Base-by-base conservation (phyloP, 305 asterid genomes). In the Nicotiana rustica region DNA sequence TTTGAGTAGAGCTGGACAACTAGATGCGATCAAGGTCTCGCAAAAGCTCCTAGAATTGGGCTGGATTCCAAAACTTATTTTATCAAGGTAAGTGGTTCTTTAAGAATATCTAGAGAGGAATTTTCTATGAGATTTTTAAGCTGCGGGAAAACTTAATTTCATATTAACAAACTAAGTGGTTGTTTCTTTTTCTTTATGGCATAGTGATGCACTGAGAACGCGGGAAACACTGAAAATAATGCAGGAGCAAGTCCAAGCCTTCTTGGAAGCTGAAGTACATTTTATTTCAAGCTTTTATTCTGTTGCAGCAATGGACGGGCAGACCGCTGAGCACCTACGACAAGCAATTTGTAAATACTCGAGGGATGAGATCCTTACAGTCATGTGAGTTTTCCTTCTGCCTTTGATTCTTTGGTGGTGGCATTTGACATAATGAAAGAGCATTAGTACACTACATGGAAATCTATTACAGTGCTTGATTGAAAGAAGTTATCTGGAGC, bases 291-390 rank as follows among this genome's bases (percentile, higher is more conserved):
- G 99, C 88, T 95, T 95, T 88, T 95, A 95, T 89, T 92, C 98
- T 2, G 88, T 95, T 67, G 97, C 99, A 56, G 99, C 99, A 73
- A 92, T 95, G 99, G 99, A 95, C 80, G 99, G 99, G 79, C 99
- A 95, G 89, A 95, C 99, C 15, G 91, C 98, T 4, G 96, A 92
- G 82, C 99, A 95, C 84, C 97, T 95, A 83, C 92, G 78, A 55
- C 90, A 85, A 84, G 85, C 92, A 67, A 88, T 93, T 65, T 87
- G 93, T 87, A 90, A 88, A 84, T 92, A 92, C 83, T 86, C 99
- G 1, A 87, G 87, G 82, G 91, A 92, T 83, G 92, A 91, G 83
- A 91, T 95, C 70, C 83, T 89, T 79, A 94, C 99, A 12, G 89
- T 95, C 84, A 95, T 95, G 99, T 95, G 90, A 92, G 97, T 88